A percentile compares a stretch with the other conserved stretches of the same genome.
phyloP scores from a whole-genome alignment of 805 yeast species.

The Candida sithepensis region DNA sequence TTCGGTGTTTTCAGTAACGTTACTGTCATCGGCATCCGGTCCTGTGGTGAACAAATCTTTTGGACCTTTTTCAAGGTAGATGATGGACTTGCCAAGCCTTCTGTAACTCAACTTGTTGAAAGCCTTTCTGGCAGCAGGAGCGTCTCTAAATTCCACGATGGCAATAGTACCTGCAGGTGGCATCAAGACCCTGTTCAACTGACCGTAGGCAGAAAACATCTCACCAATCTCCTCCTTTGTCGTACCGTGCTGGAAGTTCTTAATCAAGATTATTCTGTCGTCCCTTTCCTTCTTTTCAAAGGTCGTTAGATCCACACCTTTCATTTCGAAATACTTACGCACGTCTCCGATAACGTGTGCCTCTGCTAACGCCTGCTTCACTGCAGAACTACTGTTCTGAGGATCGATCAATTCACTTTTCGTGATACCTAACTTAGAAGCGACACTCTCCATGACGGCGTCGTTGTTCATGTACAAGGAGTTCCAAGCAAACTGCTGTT shows the following conservation, averaged over 20 bases:
- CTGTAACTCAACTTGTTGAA: conserved; percentile 84
- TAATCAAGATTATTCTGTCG: conserved; percentile 76
- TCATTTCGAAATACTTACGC: conserved; percentile 76
- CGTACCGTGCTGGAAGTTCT: conserved; percentile 90
- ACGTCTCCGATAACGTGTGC: conserved; percentile 93
- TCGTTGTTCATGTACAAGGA: conserved; percentile 86
- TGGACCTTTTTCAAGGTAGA: conserved; percentile 95
- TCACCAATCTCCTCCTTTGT: conserved; percentile 77
- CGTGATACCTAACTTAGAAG: conserved; percentile 73
- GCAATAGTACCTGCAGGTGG: conserved; percentile 98
- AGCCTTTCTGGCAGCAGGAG: conserved; percentile 83
- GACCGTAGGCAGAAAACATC: conserved; percentile 76
- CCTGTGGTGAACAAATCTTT: conserved; percentile 67
- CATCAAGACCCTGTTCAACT: conserved; percentile 74
- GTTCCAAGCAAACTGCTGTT: conserved; percentile 91
- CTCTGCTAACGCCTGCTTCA: conserved; percentile 95
- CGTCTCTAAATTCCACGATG: conserved; percentile 80
- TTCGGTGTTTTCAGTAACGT: conserved; percentile 22
- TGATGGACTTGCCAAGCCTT: conserved; percentile 79
- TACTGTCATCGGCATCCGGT: conserved; percentile 39
- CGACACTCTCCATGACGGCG: conserved; percentile 89
- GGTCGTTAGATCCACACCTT: conserved; percentile 78
- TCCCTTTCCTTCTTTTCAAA: conserved; percentile 70
- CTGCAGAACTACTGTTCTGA: conserved; percentile 82
- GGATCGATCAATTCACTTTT: conserved; percentile 87